Evolutionary conservation across 2,329 filamentous ascomycete genomes (phyloP), one percentile per base, ranked within the genome.

Genomic region (Stemphylium lycopersici): DNA sequence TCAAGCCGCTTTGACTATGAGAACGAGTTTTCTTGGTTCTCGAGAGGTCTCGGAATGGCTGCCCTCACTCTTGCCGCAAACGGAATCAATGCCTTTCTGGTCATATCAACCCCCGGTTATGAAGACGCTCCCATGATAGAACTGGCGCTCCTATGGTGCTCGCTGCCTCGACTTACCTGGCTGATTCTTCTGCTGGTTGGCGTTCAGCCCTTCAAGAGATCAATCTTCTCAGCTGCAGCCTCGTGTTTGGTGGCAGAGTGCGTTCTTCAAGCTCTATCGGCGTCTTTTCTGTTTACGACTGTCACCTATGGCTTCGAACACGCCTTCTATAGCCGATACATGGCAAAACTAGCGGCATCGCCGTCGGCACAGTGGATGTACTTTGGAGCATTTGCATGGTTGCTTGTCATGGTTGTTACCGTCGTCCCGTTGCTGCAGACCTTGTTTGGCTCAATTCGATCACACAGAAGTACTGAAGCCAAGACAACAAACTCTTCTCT

Each of bases 101-200:
- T 71, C 15, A 66, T 62, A 31, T 36, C 24, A 18, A 66, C 63
- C 7, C 34, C 37, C 38, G 67, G 65, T 4, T 70, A 68, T 44
- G 58, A 63, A 22, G 33, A 62, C 24, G 32, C 68, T 18, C 56
- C 66, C 10, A 32, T 72, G 16, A 7, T 52, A n/a, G 48, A 66
- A 46, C 44, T 75, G 26, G 52, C 67, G 13, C 55, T 74, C 16
- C 59, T 75, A 18, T 75, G 68, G 68, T 72, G 68, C 62, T 56
- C 69, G 20, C 65, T 70, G 48, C 72, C 72, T 34, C 68, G 69
- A 13, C 57, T 64, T 18, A 46, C 68, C 16, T 72, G 68, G 68
- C 26, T 68, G n/a, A 26, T 50, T 3, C 42, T 61, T 22, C 44
- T 67, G 29, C n/a, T 70, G 20, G 36, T 61, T 37, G 31, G 36